These are phyloP conservation scores for Solanum hybrid DNA, from an alignment of 305 asterid genomes.

Conservation along the genomic window DNA sequence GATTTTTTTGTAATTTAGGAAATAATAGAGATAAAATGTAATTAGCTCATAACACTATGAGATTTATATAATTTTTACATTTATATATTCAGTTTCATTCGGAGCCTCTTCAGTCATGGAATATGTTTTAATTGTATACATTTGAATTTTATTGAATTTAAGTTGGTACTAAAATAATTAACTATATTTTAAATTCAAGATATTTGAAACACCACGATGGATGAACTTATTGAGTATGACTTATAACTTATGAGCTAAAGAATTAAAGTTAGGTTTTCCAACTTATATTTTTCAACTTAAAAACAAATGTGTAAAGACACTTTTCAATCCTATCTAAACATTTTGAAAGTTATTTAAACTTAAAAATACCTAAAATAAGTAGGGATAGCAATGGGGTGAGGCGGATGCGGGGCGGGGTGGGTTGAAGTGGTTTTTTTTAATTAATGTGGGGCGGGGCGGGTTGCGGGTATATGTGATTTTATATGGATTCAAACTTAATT, in stretches of 20 bases:
- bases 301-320: not conserved
- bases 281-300: not conserved
- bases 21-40: too few relatives aligned
- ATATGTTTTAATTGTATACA: not conserved
- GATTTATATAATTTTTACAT: too few relatives aligned
- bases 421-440: too few relatives aligned
- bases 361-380: not conserved
- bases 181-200: not conserved
- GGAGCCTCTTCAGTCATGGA: not conserved
- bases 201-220: not conserved
- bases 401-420: too few relatives aligned
- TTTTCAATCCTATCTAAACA: not conserved
- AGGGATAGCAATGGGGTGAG: too few relatives aligned
- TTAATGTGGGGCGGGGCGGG: too few relatives aligned
- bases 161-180: not conserved
- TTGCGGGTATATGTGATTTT: too few relatives aligned
- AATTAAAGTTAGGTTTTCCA: not conserved
- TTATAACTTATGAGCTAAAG: not conserved
- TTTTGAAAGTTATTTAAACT: too few relatives aligned
- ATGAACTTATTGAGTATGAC: not conserved
- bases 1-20: too few relatives aligned
- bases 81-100: not conserved
- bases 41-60: too few relatives aligned
- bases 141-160: not conserved
- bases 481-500: too few relatives aligned